These are phyloP conservation scores for Arbutus unedo DNA, from an alignment of 148 eudicot species.

Conservation along the genomic window DNA sequence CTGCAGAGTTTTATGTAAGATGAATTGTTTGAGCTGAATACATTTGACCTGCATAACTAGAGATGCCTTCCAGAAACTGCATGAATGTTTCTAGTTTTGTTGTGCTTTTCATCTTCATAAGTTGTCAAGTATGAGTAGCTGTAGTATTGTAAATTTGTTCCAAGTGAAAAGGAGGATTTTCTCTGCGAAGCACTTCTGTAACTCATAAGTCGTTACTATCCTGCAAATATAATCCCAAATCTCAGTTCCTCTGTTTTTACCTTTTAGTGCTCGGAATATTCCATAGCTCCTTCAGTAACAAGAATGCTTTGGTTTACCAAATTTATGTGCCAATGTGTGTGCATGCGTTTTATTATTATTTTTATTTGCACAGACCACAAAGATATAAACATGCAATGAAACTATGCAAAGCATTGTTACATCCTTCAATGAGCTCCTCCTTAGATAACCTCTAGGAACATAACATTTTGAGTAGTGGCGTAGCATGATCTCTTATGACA, in stretches of 20 bases:
- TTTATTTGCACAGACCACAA: too few relatives aligned
- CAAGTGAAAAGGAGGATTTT: neutral
- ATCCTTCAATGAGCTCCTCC: neutral
- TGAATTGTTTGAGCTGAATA: neutral
- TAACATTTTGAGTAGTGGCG: neutral
- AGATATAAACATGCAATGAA: neutral
- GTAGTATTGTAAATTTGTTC: neutral
- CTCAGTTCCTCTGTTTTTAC: neutral
- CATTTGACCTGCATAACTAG: constrained; percentile 1
- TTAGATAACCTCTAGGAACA: neutral
- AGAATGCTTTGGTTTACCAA: too few relatives aligned
- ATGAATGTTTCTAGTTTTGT: neutral
- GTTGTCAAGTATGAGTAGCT: neutral
- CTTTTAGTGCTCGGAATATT: neutral
- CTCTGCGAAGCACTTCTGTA: neutral
- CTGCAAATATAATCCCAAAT: neutral
- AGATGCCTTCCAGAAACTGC: neutral
- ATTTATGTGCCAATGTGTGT: too few relatives aligned
- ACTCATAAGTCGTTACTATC: neutral
- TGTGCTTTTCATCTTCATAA: neutral
- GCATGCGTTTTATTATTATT: too few relatives aligned
- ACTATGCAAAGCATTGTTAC: neutral
- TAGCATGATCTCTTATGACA: neutral
- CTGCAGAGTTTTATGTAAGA: neutral
- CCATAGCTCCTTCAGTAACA: neutral